Evolutionary conservation across 2,329 filamentous ascomycete genomes (phyloP).

Genomic region (Geoglossum cookeanum): DNA sequence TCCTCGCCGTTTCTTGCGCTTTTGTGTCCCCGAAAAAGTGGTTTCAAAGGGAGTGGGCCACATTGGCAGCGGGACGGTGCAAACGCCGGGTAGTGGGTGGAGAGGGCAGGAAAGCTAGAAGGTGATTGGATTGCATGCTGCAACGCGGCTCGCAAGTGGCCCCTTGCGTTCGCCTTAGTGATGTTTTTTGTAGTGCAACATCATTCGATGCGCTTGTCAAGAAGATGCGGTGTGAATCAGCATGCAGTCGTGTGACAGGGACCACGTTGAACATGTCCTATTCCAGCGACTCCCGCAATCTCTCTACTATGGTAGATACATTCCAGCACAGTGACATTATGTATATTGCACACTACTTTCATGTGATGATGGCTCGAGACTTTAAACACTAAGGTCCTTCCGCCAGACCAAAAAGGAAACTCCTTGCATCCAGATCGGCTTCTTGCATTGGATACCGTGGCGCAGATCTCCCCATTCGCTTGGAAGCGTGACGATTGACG

Average conservation of each 20-base stretch:
- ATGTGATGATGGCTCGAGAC: not conserved
- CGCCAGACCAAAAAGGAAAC: too few species aligned
- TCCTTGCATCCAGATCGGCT: too few species aligned
- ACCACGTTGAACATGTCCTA: not conserved
- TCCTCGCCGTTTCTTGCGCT: not conserved
- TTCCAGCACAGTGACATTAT: not conserved
- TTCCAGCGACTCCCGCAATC: not conserved
- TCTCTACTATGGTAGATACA: not conserved
- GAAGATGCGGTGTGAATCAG: conserved; percentile 1
- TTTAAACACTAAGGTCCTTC: not conserved
- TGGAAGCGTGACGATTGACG: not conserved
- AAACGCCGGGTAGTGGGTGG: not conserved
- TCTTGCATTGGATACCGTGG: not conserved
- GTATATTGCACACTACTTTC: not conserved
- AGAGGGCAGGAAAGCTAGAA: not conserved
- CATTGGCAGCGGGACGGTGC: not conserved
- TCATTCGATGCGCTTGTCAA: not conserved
- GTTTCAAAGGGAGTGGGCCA: not conserved
- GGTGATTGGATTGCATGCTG: not conserved
- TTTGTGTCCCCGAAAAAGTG: not conserved
- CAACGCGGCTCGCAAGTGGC: not conserved
- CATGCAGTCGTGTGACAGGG: not conserved
- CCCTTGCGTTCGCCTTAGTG: not conserved
- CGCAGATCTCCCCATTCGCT: not conserved
- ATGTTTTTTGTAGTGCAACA: not conserved